These are phyloP conservation scores for Salix udensis DNA, from an alignment of 345 rosid species.

Conservation along the genomic window DNA sequence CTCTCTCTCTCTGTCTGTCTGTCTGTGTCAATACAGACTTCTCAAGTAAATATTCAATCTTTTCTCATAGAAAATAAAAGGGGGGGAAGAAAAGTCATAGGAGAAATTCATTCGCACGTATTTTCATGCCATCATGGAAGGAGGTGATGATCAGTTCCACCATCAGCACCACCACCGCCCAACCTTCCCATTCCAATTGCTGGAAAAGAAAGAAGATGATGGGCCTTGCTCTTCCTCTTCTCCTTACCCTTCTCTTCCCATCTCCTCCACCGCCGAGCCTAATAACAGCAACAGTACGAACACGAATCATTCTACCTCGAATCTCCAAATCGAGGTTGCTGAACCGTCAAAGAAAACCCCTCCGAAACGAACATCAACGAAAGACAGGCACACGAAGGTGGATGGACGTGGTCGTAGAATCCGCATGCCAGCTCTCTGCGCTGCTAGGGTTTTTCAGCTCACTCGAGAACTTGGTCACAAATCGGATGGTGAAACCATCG, in stretches of 20 bases:
- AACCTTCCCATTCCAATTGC: conserved; percentile 73
- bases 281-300: conserved; percentile 18
- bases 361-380: conserved; percentile 79
- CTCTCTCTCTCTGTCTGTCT: background rate
- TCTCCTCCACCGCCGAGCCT: conserved; percentile 21
- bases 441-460: conserved; percentile 96
- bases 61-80: background rate
- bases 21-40: background rate
- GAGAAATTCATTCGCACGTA: conserved; percentile 24
- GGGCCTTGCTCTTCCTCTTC: conserved; percentile 53
- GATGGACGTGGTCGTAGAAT: conserved; percentile 95
- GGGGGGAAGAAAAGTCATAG: conserved; percentile 12
- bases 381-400: conserved; percentile 93
- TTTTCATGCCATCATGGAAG: conserved; percentile 58
- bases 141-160: conserved; percentile 53
- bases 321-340: conserved; percentile 30
- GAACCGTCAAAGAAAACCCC: conserved; percentile 60
- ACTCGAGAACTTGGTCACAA: conserved; percentile 92
- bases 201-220: conserved; percentile 77
- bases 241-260: conserved; percentile 47
- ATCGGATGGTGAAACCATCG: conserved; percentile 93
- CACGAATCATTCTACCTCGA: conserved; percentile 31
- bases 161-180: conserved; percentile 48
- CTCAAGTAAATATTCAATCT: background rate
- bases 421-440: conserved; percentile 99